Evolutionary conservation across 805 yeast species (phyloP).

Genomic region (Kuraishia capsulata): DNA sequence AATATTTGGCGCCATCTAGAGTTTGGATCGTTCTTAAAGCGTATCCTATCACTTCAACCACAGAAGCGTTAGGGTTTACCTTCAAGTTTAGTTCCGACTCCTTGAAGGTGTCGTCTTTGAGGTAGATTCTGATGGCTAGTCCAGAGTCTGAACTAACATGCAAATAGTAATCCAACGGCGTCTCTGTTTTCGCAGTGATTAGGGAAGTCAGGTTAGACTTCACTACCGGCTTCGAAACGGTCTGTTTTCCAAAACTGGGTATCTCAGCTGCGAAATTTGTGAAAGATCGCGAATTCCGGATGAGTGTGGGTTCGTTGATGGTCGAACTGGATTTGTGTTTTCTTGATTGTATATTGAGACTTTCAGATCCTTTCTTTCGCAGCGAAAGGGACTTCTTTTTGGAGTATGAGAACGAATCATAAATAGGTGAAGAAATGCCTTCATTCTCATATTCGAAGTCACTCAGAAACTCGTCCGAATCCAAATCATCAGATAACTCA

Average conservation of each 20-base stretch:
- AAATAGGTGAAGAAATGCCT: neutral
- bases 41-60: slow-evolving; percentile 49
- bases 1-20: slow-evolving; percentile 1
- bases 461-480: slow-evolving; percentile 31
- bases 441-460: slow-evolving; percentile 24
- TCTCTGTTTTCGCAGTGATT: slow-evolving; percentile 26
- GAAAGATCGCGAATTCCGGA: slow-evolving; percentile 6
- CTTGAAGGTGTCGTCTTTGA: neutral
- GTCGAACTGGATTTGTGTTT: neutral
- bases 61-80: slow-evolving; percentile 26
- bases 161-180: slow-evolving; percentile 34
- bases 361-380: neutral
- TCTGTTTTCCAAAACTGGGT: slow-evolving; percentile 1
- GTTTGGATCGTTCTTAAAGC: slow-evolving; percentile 27
- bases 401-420: neutral
- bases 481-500: slow-evolving; percentile 10
- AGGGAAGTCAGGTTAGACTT: slow-evolving; percentile 32
- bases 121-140: neutral
- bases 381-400: neutral
- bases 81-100: slow-evolving; percentile 12
- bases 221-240: slow-evolving; percentile 1
- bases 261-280: slow-evolving; percentile 3
- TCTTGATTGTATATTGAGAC: neutral
- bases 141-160: slow-evolving; percentile 21
- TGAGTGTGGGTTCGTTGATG: slow-evolving; percentile 10